Percentiles rank a stretch among this genome's conserved stretches.
These are phyloP conservation scores for Zhuliangozyma blackwelliae DNA, from an alignment of 1,139 yeast genomes.

Conservation along the genomic window DNA sequence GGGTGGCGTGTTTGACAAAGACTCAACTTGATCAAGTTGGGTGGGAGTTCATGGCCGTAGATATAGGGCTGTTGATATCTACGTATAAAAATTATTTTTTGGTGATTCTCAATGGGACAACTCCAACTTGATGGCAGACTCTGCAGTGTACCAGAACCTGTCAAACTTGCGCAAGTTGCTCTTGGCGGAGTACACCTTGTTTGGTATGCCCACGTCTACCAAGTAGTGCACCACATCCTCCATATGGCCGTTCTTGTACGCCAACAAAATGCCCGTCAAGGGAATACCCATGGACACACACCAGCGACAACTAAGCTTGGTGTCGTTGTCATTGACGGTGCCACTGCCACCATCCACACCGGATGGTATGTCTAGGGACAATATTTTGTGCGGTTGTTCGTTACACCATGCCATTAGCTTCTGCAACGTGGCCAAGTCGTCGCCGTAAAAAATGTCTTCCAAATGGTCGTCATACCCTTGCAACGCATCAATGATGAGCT, in stretches of 20 bases:
- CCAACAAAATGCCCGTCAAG: constrained; percentile 58
- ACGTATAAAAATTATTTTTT: too few species aligned
- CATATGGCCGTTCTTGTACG: constrained; percentile 46
- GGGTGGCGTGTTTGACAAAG: too few species aligned
- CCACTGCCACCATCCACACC: constrained; percentile 89
- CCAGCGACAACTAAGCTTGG: constrained; percentile 40
- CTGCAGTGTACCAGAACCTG: constrained; percentile 41
- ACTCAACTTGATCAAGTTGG: too few species aligned
- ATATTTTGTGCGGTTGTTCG: constrained; percentile 42
- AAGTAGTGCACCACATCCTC: constrained; percentile 50
- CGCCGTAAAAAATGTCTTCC: constrained; percentile 40
- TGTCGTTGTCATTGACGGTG: constrained; percentile 32
- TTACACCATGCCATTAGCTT: constrained; percentile 69
- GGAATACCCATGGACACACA: constrained; percentile 76
- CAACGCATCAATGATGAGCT: constrained; percentile 72
- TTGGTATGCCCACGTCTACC: constrained; percentile 75
- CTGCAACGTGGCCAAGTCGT: constrained; percentile 42
- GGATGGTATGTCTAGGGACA: constrained; percentile 78
- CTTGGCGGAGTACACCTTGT: constrained; percentile 36
- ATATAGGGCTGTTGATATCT: too few species aligned
- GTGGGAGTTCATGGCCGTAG: too few species aligned
- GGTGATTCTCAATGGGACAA: constrained; percentile 8
- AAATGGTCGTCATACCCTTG: constrained; percentile 79
- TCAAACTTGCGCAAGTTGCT: constrained; percentile 43
- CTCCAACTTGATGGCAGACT: constrained; percentile 25